These are phyloP conservation scores for Colletotrichum salicis DNA, from an alignment of 2,329 filamentous ascomycete species.

Conservation along the genomic window DNA sequence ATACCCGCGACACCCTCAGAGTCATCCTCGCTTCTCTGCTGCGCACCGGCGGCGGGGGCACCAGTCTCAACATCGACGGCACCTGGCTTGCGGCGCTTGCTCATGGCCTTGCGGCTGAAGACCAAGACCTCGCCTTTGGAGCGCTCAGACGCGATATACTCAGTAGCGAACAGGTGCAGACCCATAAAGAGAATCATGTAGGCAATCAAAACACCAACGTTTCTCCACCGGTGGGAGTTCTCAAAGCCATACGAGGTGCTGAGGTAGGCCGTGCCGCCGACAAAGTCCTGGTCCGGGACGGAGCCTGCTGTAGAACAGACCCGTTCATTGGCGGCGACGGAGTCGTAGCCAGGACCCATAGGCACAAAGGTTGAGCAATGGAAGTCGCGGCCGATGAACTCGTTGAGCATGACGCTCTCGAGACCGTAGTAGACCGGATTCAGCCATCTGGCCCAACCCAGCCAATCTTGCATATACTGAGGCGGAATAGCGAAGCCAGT, in stretches of 20 bases:
- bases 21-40: conserved; percentile 52
- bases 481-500: conserved; percentile 59
- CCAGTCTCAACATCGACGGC: conserved; percentile 40
- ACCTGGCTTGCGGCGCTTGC: conserved; percentile 61
- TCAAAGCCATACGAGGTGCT: conserved; percentile 58
- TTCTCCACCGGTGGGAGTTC: conserved; percentile 63
- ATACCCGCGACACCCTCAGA: conserved; percentile 34
- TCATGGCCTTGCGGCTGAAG: conserved; percentile 59
- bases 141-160: conserved; percentile 57
- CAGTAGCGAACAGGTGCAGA: conserved; percentile 60
- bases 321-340: conserved; percentile 42
- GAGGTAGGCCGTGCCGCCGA: conserved; percentile 62
- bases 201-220: conserved; percentile 63
- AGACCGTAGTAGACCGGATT: conserved; percentile 72
- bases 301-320: conserved; percentile 62
- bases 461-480: conserved; percentile 57
- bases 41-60: background rate
- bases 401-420: conserved; percentile 71
- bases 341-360: conserved; percentile 40
- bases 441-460: conserved; percentile 73
- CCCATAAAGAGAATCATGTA: conserved; percentile 60
- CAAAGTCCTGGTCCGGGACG: conserved; percentile 52
- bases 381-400: conserved; percentile 61
- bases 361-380: conserved; percentile 55
- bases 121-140: conserved; percentile 71